Percentiles rank a stretch among this genome's conserved stretches.
phyloP scores from a whole-genome alignment of 345 rosid genomes.

The Noccaea caerulescens region DNA sequence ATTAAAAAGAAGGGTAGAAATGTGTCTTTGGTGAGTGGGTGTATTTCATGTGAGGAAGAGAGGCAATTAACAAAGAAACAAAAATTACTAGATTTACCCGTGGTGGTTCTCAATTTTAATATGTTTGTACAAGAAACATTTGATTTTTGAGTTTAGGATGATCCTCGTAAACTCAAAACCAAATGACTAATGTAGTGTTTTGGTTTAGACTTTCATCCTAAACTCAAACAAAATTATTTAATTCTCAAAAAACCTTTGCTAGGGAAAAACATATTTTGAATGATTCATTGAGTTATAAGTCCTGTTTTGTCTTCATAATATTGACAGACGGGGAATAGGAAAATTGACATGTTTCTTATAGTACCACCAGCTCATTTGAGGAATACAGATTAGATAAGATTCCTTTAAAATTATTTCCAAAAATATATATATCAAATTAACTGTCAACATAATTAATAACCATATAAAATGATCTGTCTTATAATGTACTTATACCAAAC shows the following conservation, averaged over 20 bases:
- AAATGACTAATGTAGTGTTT: too few relatives aligned
- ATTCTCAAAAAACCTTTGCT: too few relatives aligned
- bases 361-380: slow-evolving; percentile 40
- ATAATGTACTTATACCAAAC: slow-evolving; percentile 32
- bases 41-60: not conserved
- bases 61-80: not conserved
- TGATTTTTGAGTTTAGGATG: too few relatives aligned
- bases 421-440: not conserved
- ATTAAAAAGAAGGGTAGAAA: too few relatives aligned
- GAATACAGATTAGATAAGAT: slow-evolving; percentile 22
- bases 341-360: slow-evolving; percentile 13
- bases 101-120: not conserved
- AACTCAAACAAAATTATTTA: too few relatives aligned
- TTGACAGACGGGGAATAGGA: slow-evolving; percentile 14
- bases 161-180: too few relatives aligned
- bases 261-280: too few relatives aligned
- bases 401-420: slow-evolving; percentile 5
- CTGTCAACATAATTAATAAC: slow-evolving; percentile 29
- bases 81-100: not conserved
- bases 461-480: slow-evolving; percentile 11
- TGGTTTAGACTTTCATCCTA: too few relatives aligned
- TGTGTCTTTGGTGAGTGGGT: slow-evolving; percentile 14
- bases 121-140: not conserved
- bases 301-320: not conserved
- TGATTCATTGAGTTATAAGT: too few relatives aligned